phyloP scores from a whole-genome alignment of 306 rosid genomes.

The Sechiopsis laciniata region DNA sequence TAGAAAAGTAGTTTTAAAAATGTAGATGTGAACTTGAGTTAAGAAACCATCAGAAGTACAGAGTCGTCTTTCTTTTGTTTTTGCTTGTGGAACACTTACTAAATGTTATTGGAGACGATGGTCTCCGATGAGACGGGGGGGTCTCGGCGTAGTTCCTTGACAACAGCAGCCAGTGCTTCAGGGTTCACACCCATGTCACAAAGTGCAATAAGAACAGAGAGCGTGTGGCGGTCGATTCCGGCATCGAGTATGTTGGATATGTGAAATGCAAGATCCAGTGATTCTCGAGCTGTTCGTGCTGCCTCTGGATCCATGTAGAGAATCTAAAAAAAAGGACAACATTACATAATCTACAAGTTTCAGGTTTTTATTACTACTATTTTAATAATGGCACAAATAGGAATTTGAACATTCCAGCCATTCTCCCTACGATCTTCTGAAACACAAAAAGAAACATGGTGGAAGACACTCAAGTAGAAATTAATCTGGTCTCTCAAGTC shows the following conservation, averaged over 20 bases:
- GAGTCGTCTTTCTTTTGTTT: not conserved
- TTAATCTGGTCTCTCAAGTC: not conserved
- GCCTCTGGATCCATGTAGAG: slow-evolving; percentile 54
- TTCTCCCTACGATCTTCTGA: not conserved
- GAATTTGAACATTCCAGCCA: not conserved
- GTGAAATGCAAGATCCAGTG: slow-evolving; percentile 67
- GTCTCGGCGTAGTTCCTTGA: slow-evolving; percentile 50
- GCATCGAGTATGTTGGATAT: slow-evolving; percentile 63
- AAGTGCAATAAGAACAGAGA: slow-evolving; percentile 69
- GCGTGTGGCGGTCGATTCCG: slow-evolving; percentile 57
- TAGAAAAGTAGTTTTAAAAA: no score
- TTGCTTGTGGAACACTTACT: slow-evolving; percentile 1
- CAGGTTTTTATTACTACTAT: not conserved
- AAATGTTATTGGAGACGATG: not conserved
- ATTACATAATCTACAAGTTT: not conserved
- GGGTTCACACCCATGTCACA: slow-evolving; percentile 78
- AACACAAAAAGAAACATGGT: not conserved
- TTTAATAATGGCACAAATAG: not conserved
- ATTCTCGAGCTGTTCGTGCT: slow-evolving; percentile 57
- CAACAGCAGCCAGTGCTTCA: slow-evolving; percentile 69
- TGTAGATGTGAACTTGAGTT: not conserved
- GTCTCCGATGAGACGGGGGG: slow-evolving; percentile 7
- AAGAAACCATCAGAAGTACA: not conserved
- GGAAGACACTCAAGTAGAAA: not conserved
- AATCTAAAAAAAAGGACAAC: not conserved